A percentile compares a stretch with the other conserved stretches of the same genome.
These are phyloP conservation scores for Cryptococcus sp. DNA, from an alignment of 1,284 basidiomycete species.

Conservation along the genomic window DNA sequence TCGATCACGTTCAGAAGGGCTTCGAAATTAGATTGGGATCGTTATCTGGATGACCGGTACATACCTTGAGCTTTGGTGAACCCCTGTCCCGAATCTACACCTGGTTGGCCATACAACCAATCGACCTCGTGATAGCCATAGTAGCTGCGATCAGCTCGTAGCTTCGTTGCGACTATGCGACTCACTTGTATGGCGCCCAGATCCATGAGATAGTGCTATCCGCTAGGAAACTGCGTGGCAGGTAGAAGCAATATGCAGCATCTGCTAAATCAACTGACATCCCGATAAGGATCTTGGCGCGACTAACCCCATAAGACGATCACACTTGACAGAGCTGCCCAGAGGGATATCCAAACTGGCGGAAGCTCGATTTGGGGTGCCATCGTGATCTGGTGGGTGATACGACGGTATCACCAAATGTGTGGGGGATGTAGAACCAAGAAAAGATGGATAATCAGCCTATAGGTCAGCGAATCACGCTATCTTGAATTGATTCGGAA, in stretches of 20 bases:
- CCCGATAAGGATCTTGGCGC: slow-evolving; percentile 9
- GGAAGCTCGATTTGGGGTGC: slow-evolving; percentile 21
- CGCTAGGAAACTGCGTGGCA: slow-evolving; percentile 58
- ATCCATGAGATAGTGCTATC: slow-evolving; percentile 84
- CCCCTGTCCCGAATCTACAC: slow-evolving; percentile 62
- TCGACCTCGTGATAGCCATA: slow-evolving; percentile 64
- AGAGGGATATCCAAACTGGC: slow-evolving; percentile 60
- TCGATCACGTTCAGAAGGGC: slow-evolving; percentile 78
- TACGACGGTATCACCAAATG: too few species aligned
- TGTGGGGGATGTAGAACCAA: background rate
- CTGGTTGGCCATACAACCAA: slow-evolving; percentile 65
- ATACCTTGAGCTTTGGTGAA: slow-evolving; percentile 83
- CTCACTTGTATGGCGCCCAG: slow-evolving; percentile 69
- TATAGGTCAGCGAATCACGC: too few species aligned
- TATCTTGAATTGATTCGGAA: too few species aligned
- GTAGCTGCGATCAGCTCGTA: slow-evolving; percentile 33
- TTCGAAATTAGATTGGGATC: slow-evolving; percentile 32
- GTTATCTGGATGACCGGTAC: slow-evolving; percentile 19
- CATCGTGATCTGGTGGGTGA: too few species aligned
- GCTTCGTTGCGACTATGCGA: background rate
- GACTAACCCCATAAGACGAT: slow-evolving; percentile 45
- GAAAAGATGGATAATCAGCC: background rate
- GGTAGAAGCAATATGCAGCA: slow-evolving; percentile 65
- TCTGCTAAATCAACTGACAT: slow-evolving; percentile 51
- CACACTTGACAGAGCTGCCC: slow-evolving; percentile 63